Conservation (phyloP, 495 filamentous ascomycete genomes). For the Evernia prunastri region DNA sequence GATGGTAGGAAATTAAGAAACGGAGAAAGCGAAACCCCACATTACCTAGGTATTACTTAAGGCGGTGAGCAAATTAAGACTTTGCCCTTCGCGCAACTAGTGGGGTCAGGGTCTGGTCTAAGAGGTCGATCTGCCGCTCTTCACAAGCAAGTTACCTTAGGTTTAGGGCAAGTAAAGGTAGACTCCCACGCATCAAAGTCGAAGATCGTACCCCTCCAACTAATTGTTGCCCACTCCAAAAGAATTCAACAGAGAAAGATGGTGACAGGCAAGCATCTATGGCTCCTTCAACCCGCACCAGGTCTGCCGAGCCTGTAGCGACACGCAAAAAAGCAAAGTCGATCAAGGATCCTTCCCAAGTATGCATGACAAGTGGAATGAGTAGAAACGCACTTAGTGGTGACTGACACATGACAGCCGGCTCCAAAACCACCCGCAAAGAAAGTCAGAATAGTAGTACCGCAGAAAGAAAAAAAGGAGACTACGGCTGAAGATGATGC, state of each 20-base stretch:
- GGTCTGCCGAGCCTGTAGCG: constrained; percentile 7
- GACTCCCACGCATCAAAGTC: too few relatives aligned
- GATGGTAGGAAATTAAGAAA: neutral
- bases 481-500: neutral
- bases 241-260: neutral
- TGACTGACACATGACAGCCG: neutral
- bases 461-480: constrained; percentile 2
- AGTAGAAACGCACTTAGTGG: neutral
- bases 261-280: neutral
- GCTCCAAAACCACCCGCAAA: constrained; percentile 10
- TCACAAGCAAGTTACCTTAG: too few relatives aligned
- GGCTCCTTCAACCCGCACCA: constrained; percentile 7
- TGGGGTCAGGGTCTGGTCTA: neutral
- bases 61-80: neutral
- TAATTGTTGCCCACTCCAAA: too few relatives aligned
- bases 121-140: constrained; percentile 6
- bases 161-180: too few relatives aligned
- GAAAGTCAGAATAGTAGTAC: constrained; percentile 7
- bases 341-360: constrained; percentile 3
- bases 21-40: constrained; percentile 1
- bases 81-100: too few relatives aligned
- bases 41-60: too few relatives aligned
- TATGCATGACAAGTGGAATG: neutral
- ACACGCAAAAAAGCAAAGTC: neutral
- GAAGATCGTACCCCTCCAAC: too few relatives aligned